phyloP scores from a whole-genome alignment of 345 rosid species.

The Citrus maxima region DNA sequence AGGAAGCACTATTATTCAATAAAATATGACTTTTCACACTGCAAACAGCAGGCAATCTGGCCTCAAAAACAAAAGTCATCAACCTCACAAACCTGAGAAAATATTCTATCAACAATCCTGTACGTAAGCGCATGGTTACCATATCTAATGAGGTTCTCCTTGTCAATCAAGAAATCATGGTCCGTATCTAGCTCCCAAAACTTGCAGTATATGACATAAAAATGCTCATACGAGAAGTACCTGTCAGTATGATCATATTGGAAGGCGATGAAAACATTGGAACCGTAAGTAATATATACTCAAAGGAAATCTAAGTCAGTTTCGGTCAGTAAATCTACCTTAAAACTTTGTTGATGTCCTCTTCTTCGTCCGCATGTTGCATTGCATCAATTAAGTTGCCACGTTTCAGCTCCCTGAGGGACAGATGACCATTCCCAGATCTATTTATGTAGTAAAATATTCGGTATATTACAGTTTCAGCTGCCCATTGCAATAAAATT shows the following conservation, averaged over 20 bases:
- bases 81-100: constrained; percentile 75
- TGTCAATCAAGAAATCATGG: constrained; percentile 96
- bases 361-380: constrained; percentile 97
- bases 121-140: constrained; percentile 98
- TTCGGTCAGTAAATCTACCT: constrained; percentile 41
- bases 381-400: constrained; percentile 86
- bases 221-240: constrained; percentile 95
- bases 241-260: constrained; percentile 30
- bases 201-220: constrained; percentile 97
- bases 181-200: constrained; percentile 99
- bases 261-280: neutral
- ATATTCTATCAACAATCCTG: constrained; percentile 87
- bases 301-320: constrained; percentile 1
- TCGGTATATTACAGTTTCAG: constrained; percentile 98
- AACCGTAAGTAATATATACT: neutral
- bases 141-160: constrained; percentile 95
- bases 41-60: constrained; percentile 3
- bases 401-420: constrained; percentile 88
- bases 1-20: neutral
- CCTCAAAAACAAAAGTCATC: constrained; percentile 12
- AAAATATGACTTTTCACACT: neutral
- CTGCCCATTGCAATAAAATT: constrained; percentile 48
- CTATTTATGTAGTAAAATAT: constrained; percentile 93
- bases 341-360: constrained; percentile 94
- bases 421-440: constrained; percentile 80